Evolutionary conservation across 352 stramenopile genomes (phyloP).

Genomic region (Phytopythium mirpurense): DNA sequence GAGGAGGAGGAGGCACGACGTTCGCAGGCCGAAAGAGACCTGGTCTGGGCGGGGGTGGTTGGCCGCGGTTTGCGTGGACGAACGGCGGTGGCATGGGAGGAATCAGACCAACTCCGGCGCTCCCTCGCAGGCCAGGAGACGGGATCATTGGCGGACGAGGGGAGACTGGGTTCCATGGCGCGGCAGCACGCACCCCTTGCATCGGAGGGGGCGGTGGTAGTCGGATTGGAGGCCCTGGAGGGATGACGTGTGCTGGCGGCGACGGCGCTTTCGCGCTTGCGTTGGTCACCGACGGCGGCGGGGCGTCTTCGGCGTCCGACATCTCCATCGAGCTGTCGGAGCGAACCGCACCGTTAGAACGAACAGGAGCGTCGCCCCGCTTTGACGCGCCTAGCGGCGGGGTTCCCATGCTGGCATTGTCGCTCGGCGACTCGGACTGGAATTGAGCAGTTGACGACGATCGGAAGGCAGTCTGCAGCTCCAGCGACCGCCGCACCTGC

Average conservation of each 20-base stretch:
- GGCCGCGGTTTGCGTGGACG: neutral
- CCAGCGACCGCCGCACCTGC: slow-evolving; percentile 61
- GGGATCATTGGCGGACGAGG: slow-evolving; percentile 5
- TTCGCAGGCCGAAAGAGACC: neutral
- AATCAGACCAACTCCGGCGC: neutral
- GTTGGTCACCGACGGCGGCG: neutral
- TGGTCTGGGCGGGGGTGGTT: neutral
- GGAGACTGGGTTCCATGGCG: slow-evolving; percentile 2
- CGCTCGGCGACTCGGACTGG: slow-evolving; percentile 6
- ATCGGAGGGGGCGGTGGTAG: slow-evolving; percentile 1
- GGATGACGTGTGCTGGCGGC: slow-evolving; percentile 11
- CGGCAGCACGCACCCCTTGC: neutral
- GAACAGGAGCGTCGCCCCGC: neutral
- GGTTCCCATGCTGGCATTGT: slow-evolving; percentile 8
- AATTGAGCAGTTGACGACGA: slow-evolving; percentile 8
- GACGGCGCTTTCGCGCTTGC: slow-evolving; percentile 1
- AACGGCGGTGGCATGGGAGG: slow-evolving; percentile 6
- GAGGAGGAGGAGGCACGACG: neutral
- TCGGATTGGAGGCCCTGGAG: neutral
- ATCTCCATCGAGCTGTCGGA: slow-evolving; percentile 73
- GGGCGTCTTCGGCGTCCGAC: slow-evolving; percentile 43
- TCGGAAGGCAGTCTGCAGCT: slow-evolving; percentile 30
- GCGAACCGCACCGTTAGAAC: slow-evolving; percentile 17
- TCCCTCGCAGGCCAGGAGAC: neutral
- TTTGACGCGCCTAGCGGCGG: neutral